Evolutionary conservation across 805 yeast species (phyloP).

Genomic region (Kluyveromyces aestuarii): DNA sequence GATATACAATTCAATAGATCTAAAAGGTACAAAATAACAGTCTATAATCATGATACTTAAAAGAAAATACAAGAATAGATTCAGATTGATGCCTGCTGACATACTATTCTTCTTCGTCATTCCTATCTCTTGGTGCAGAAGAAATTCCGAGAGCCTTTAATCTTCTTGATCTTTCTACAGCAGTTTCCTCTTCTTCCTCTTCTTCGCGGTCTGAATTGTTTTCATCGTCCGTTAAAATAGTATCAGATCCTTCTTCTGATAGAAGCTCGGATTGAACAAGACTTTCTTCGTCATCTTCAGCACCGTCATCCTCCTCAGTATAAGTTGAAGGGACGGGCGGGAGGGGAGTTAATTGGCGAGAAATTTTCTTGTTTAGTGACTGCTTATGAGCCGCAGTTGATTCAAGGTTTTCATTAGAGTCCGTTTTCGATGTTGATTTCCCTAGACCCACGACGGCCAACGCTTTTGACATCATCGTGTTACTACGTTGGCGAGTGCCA

Average conservation of each 20-base stretch:
- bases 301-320: conserved; percentile 6
- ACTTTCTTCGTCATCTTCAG: background rate
- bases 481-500: conserved; percentile 18
- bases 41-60: no score
- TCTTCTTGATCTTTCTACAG: conserved; percentile 56
- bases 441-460: conserved; percentile 48
- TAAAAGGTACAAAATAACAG: no score
- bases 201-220: background rate
- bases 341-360: conserved; percentile 12
- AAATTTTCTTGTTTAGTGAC: conserved; percentile 8
- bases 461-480: conserved; percentile 39
- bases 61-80: no score
- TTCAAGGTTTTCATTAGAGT: background rate
- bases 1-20: no score
- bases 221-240: background rate
- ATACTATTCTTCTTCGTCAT: conserved; percentile 40
- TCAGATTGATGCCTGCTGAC: no score
- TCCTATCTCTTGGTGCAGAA: conserved; percentile 32
- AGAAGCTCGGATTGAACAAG: background rate
- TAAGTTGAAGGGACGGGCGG: conserved; percentile 5
- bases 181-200: conserved; percentile 39
- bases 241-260: background rate
- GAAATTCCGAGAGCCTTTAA: conserved; percentile 46
- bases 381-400: background rate
- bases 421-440: conserved; percentile 2